Evolutionary conservation across 176 grass and related monocot genomes (phyloP), one percentile per base, ranked within the genome.

Genomic region (Oryza nivara): DNA sequence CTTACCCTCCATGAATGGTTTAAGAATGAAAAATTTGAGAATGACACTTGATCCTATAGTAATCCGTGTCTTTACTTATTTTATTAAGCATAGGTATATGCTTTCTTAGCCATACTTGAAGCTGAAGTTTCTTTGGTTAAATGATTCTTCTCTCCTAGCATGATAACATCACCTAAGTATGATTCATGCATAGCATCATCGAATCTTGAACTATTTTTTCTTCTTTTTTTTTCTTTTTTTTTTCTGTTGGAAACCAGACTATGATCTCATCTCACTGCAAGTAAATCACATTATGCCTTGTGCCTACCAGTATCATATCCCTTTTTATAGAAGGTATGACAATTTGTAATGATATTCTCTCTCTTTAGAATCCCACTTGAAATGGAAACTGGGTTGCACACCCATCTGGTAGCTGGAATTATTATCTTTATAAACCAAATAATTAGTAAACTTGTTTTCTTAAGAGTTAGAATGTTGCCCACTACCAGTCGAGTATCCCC

Each of bases 1-100:
- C 84, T 51, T 69, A 84, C 30, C 84, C 38, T 82, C 73, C 80
- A 75, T 30, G n/a, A 73, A 70, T 90, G 51, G 75, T 87, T 87
- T 71, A 80, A 80, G 63, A 75, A 56, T 35, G 80, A 69, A 75
- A 65, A 74, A 16, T 20, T 54, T 70, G 75, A 87, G 12, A 52
- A 35, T 16, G 84, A 87, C 84, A 34, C 69, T 66, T 56, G 72
- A 84, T 84, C 84, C 75, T 79, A 35, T 23, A 11, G 48, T 80
- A 75, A 84, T 70, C 70, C 44, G 74, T 60, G 40, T 40, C 75
- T 80, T 84, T 7, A 16, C 52, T 35, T 87, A 52, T 70, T 83
- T 83, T 83, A 83, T 87, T 86, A 11, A 25, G 40, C 58, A 0
- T 19, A n/a, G 79, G 13, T 79, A 67, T 34, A 74, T 68, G 30